These are phyloP conservation scores for Aspergillus nanangensis DNA, from an alignment of 495 filamentous ascomycete species.

Conservation along the genomic window DNA sequence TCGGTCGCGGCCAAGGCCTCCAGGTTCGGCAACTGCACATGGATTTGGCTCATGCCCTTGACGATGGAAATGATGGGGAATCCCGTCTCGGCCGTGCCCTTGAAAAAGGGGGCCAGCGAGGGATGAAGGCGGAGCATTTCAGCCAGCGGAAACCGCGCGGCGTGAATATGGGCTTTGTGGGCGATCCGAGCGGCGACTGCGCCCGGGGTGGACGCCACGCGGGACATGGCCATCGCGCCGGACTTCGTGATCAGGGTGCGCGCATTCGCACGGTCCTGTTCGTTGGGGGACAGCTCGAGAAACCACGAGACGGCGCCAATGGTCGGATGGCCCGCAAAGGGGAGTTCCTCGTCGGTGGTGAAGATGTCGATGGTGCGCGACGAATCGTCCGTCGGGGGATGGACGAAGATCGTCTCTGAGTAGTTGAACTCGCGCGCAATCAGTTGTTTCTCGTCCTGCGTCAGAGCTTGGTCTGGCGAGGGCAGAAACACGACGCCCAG, in stretches of 20 bases:
- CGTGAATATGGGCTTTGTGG: slow-evolving; percentile 63
- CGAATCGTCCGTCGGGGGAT: slow-evolving; percentile 15
- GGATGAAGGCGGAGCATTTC: slow-evolving; percentile 32
- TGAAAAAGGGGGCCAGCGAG: slow-evolving; percentile 21
- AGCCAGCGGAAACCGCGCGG: slow-evolving; percentile 15
- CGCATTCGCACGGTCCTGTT: slow-evolving; percentile 22
- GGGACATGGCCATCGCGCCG: slow-evolving; percentile 49
- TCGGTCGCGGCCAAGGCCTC: slow-evolving; percentile 16
- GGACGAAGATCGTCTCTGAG: slow-evolving; percentile 71
- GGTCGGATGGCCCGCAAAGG: slow-evolving; percentile 77
- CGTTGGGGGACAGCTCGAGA: slow-evolving; percentile 28
- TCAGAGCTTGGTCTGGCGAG: not conserved
- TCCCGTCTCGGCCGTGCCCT: not conserved
- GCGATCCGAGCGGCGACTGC: slow-evolving; percentile 55
- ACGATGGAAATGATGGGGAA: slow-evolving; percentile 56
- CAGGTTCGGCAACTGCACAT: slow-evolving; percentile 43
- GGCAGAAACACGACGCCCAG: slow-evolving; percentile 14
- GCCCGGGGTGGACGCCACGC: slow-evolving; percentile 16
- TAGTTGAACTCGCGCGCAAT: slow-evolving; percentile 72
- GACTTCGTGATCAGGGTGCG: slow-evolving; percentile 55
- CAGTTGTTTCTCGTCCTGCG: slow-evolving; percentile 16
- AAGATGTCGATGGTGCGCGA: slow-evolving; percentile 67
- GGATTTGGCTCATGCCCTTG: slow-evolving; percentile 62
- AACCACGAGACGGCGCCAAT: slow-evolving; percentile 63
- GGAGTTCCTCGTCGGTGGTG: slow-evolving; percentile 55